Evolutionary conservation across 2,329 filamentous ascomycete genomes (phyloP), one percentile per base, ranked within the genome.

Genomic region (Scortechinia acanthostroma): DNA sequence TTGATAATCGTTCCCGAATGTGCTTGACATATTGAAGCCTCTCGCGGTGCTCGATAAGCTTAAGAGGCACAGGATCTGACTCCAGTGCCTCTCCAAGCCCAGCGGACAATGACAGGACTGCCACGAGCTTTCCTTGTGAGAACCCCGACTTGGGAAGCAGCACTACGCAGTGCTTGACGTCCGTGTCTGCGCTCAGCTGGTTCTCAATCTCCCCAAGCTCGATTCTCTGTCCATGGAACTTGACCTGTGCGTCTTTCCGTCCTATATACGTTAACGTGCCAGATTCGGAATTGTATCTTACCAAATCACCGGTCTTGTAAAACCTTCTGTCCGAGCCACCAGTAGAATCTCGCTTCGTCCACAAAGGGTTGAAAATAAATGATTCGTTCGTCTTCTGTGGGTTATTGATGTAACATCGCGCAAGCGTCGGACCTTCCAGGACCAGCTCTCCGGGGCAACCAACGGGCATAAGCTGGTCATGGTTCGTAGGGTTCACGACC

Each of bases 381-480:
- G 57, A 54, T 28, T 63, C 62, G 19, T 54, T 52, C 0, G 63
- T 66, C 47, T 64, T 65, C 46, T 58, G 50, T 2, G 52, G 55
- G 17, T 65, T 62, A 45, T 65, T 64, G 22, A 65, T 50, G 43
- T 66, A 66, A 45, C 62, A 59, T 42, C 62, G 55, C 37, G 62
- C 62, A 40, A 66, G 54, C 3, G 56, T 56, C n/a, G 62, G 62
- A 0, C 65, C 63, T 46, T 72, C 70, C 1, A 73, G 55, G 58
- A 63, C 65, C 2, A 64, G 58, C 49, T 64, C 61, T 4, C 61
- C 61, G 30, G 55, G 48, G 14, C 59, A 63, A 3, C 65, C 66
- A 4, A 71, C 63, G 0, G 69, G 67, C 1, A 61, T 57, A 16
- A 71, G 47, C n/a, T n/a, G 59, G 46, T 20, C 51, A 53, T 1